phyloP scores from a whole-genome alignment of 768 basidiomycete species.

The Panaeolus papilionaceus region DNA sequence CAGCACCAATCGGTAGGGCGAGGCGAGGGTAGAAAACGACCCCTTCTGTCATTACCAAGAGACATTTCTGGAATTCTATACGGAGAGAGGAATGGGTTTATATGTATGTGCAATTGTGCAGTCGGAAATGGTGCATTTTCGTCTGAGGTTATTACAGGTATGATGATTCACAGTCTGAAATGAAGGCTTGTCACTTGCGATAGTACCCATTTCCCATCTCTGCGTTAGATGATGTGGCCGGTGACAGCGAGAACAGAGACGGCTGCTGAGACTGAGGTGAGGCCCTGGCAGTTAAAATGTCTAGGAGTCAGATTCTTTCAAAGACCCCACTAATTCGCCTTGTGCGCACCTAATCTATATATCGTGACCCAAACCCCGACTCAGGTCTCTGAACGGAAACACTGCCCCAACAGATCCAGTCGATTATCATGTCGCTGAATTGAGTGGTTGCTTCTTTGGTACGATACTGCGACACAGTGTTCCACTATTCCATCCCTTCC shows the following conservation, averaged over 20 bases:
- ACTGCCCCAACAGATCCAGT: neutral
- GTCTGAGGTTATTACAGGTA: neutral
- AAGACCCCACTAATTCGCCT: constrained; percentile 6
- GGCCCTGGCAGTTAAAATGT: constrained; percentile 6
- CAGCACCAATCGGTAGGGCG: neutral
- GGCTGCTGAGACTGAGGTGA: neutral
- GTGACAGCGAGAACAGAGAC: constrained; percentile 10
- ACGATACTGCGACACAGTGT: constrained; percentile 8
- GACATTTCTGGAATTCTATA: constrained; percentile 1
- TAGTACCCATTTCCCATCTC: neutral
- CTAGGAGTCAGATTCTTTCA: constrained; percentile 1
- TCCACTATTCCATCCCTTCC: neutral
- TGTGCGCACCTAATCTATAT: constrained; percentile 4
- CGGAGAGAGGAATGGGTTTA: neutral
- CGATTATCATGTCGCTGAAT: constrained; percentile 1
- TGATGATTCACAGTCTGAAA: constrained; percentile 1
- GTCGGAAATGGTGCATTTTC: neutral
- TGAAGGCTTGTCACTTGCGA: constrained; percentile 1
- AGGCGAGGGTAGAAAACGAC: neutral
- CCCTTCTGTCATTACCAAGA: constrained; percentile 12
- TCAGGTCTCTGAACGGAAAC: constrained; percentile 13
- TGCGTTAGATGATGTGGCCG: neutral
- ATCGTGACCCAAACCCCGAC: neutral
- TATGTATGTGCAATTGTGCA: constrained; percentile 7
- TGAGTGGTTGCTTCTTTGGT: neutral